phyloP scores from a whole-genome alignment of 352 stramenopile species.

The Phytophthora foliorum region DNA sequence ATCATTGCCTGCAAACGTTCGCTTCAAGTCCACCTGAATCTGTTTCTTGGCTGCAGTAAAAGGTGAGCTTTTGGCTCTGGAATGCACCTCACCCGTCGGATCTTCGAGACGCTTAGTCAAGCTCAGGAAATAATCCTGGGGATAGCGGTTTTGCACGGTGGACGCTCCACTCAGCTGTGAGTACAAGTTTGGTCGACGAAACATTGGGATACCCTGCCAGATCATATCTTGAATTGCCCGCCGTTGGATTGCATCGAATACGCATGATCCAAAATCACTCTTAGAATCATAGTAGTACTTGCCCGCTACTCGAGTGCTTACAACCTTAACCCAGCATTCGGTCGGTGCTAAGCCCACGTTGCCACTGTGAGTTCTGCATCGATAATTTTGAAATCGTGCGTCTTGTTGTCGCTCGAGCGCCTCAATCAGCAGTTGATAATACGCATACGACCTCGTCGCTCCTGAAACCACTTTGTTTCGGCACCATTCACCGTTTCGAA shows the following conservation, averaged over 20 bases:
- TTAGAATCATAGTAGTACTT: neutral
- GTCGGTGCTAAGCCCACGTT: neutral
- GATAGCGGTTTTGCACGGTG: constrained; percentile 25
- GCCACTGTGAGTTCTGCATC: constrained; percentile 1
- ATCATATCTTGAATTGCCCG: constrained; percentile 39
- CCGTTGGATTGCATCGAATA: constrained; percentile 9
- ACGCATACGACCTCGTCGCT: constrained; percentile 45
- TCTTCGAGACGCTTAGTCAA: constrained; percentile 33
- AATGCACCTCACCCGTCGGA: constrained; percentile 31
- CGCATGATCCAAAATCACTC: constrained; percentile 4
- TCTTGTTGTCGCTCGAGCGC: constrained; percentile 55
- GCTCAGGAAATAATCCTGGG: constrained; percentile 47
- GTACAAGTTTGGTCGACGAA: constrained; percentile 54
- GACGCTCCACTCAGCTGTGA: constrained; percentile 54
- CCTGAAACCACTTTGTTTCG: constrained; percentile 2
- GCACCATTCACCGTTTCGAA: constrained; percentile 37
- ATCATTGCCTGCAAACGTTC: constrained; percentile 74
- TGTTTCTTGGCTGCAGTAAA: constrained; percentile 60
- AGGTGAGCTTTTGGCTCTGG: constrained; percentile 10
- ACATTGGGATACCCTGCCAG: constrained; percentile 63
- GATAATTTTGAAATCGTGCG: constrained; percentile 40
- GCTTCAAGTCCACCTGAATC: constrained; percentile 73
- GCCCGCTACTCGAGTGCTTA: neutral
- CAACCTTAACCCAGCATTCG: neutral
- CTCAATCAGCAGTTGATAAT: constrained; percentile 59